phyloP scores from a whole-genome alignment of 345 rosid species.

The Syzygium aromaticum region DNA sequence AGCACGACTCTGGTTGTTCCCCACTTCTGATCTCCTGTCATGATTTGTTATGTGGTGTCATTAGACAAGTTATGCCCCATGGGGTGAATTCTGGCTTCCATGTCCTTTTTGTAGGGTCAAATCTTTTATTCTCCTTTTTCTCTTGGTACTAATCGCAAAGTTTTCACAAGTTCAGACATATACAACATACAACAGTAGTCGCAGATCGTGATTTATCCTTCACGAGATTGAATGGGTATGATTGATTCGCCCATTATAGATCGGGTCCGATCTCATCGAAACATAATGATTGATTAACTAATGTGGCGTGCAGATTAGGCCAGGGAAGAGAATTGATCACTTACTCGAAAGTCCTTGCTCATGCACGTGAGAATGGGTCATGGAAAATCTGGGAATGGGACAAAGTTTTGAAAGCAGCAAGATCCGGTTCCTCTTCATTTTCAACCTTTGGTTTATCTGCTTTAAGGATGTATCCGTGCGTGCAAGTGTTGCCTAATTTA shows the following conservation, averaged over 20 bases:
- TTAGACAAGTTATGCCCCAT: slow-evolving; percentile 21
- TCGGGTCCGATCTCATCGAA: not conserved
- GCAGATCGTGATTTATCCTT: not conserved
- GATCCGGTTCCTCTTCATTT: not conserved
- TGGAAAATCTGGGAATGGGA: not conserved
- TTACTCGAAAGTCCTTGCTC: not conserved
- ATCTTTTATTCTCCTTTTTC: not conserved
- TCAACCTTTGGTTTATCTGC: not conserved
- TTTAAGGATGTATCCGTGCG: not conserved
- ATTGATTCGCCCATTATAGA: not conserved
- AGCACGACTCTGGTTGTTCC: slow-evolving; percentile 15
- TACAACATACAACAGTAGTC: not conserved
- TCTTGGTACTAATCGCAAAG: not conserved
- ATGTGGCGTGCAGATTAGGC: not conserved
- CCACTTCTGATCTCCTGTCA: slow-evolving; percentile 1
- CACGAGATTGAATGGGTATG: not conserved
- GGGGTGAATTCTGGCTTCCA: slow-evolving; percentile 14
- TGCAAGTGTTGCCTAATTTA: not conserved
- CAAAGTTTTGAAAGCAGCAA: not conserved
- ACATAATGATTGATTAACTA: not conserved
- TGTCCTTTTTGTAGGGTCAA: slow-evolving; percentile 2
- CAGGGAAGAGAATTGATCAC: not conserved
- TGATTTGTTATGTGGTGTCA: not conserved
- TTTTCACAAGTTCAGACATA: not conserved
- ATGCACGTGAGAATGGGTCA: not conserved